Evolutionary conservation across 1,284 basidiomycete species (phyloP).

Genomic region (Pulveroboletus ridleyi): DNA sequence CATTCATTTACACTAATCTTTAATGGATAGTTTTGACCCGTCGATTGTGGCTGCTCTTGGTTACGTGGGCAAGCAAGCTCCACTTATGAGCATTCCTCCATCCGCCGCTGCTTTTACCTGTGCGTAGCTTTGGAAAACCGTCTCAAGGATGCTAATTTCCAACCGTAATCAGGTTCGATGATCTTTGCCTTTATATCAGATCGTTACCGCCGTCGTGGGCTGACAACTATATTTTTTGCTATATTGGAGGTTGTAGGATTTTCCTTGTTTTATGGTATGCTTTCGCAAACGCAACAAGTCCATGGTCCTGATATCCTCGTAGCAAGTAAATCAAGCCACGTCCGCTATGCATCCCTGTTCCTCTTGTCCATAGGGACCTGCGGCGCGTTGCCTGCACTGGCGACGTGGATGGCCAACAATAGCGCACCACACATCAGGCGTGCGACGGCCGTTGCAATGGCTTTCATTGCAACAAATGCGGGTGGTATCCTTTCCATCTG

Average conservation of each 20-base stretch:
- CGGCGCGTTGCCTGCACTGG: slow-evolving; percentile 47
- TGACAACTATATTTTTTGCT: slow-evolving; percentile 42
- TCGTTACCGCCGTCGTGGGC: slow-evolving; percentile 49
- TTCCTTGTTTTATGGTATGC: slow-evolving; percentile 52
- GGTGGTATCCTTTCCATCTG: slow-evolving; percentile 66
- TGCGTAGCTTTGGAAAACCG: slow-evolving; percentile 24
- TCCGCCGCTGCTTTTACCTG: slow-evolving; percentile 53
- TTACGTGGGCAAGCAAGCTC: slow-evolving; percentile 48
- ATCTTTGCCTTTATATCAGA: slow-evolving; percentile 49
- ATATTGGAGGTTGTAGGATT: slow-evolving; percentile 49
- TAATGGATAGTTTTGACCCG: slow-evolving; percentile 52
- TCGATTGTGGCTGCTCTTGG: slow-evolving; percentile 54
- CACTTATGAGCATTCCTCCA: slow-evolving; percentile 56
- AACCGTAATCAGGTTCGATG: slow-evolving; percentile 42
- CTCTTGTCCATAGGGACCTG: slow-evolving; percentile 55
- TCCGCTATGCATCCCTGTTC: slow-evolving; percentile 58
- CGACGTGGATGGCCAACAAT: slow-evolving; percentile 55
- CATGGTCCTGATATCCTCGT: not conserved
- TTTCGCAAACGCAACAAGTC: not conserved
- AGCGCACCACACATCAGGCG: slow-evolving; percentile 43
- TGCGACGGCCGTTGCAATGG: slow-evolving; percentile 59
- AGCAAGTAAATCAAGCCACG: slow-evolving; percentile 35
- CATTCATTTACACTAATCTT: not conserved
- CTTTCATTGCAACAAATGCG: slow-evolving; percentile 57
- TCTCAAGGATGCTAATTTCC: not conserved